A percentile compares a stretch with the other conserved stretches of the same genome.
These are phyloP conservation scores for Aureobasidium musti DNA, from an alignment of 2,329 filamentous ascomycete genomes.

Conservation along the genomic window DNA sequence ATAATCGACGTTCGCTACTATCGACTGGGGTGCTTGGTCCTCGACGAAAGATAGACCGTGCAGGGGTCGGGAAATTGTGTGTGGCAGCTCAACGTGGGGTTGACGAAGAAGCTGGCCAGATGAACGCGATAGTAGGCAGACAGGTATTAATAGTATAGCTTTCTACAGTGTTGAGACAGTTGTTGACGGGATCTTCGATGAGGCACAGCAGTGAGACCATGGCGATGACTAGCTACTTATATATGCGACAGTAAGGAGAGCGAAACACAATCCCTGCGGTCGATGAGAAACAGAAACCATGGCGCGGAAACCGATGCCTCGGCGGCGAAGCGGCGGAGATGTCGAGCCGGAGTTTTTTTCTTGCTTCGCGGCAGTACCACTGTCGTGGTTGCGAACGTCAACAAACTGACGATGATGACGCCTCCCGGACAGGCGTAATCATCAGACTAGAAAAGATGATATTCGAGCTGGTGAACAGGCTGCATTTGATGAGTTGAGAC, in stretches of 20 bases:
- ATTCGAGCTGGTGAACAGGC: neutral
- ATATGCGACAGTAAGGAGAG: conserved; percentile 15
- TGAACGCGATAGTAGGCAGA: neutral
- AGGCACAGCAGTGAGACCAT: neutral
- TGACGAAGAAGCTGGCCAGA: neutral
- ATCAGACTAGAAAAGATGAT: neutral
- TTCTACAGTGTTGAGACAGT: neutral
- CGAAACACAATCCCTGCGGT: conserved; percentile 10
- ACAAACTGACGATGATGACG: conserved; percentile 22
- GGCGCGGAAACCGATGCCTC: conserved; percentile 8
- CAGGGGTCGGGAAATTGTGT: conserved; percentile 24
- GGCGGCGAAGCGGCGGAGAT: conserved; percentile 3
- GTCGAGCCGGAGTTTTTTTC: too few relatives aligned
- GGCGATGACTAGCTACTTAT: neutral
- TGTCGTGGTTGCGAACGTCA: conserved; percentile 9
- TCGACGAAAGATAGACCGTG: neutral
- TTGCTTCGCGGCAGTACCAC: too few relatives aligned
- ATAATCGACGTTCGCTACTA: conserved; percentile 17
- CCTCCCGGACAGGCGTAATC: conserved; percentile 1
- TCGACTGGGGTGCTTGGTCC: neutral
- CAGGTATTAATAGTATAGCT: neutral
- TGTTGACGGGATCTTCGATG: neutral
- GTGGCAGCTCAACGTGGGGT: conserved; percentile 27
- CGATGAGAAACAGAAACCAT: conserved; percentile 9
- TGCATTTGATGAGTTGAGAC: conserved; percentile 3